Conservation (phyloP, 129 eudicot genomes). For the Lonicera japonica region DNA sequence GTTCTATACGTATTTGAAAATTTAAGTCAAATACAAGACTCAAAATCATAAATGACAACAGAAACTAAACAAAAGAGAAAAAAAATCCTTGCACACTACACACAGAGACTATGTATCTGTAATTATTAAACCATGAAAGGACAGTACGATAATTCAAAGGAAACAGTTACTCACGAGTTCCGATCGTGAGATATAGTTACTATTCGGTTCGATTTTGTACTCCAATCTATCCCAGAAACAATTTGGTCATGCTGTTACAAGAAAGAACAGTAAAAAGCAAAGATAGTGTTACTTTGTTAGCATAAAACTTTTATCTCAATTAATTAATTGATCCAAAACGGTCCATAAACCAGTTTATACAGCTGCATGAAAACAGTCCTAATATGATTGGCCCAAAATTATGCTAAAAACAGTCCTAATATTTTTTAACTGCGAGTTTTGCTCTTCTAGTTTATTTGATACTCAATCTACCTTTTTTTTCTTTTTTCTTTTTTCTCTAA, state of each 20-base stretch:
- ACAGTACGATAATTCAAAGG: conserved; percentile 1
- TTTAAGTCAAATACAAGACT: not conserved
- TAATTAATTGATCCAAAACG: no score
- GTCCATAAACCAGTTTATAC: no score
- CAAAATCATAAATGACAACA: conserved; percentile 1
- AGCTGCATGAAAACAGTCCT: no score
- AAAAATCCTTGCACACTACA: conserved; percentile 3
- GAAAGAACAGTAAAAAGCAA: conserved; percentile 12
- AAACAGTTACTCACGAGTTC: conserved; percentile 74
- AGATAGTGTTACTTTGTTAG: not conserved
- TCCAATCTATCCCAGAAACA: conserved; percentile 92
- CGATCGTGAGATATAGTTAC: conserved; percentile 98
- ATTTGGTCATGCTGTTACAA: conserved; percentile 89
- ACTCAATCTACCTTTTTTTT: no score
- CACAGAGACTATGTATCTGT: not conserved
- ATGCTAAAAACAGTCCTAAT: no score
- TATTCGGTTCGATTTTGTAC: conserved; percentile 72
- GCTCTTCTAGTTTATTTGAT: no score
- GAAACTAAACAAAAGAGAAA: no score
- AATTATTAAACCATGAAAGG: not conserved
- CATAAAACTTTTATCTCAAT: not conserved
- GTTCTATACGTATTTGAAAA: conserved; percentile 87
- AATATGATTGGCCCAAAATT: no score
- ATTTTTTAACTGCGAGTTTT: no score
- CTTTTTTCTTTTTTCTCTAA: no score